Evolutionary conservation across 1,139 yeast genomes (phyloP), one percentile per base, ranked within the genome.

Genomic region (Lodderomyces metapsilosis): DNA sequence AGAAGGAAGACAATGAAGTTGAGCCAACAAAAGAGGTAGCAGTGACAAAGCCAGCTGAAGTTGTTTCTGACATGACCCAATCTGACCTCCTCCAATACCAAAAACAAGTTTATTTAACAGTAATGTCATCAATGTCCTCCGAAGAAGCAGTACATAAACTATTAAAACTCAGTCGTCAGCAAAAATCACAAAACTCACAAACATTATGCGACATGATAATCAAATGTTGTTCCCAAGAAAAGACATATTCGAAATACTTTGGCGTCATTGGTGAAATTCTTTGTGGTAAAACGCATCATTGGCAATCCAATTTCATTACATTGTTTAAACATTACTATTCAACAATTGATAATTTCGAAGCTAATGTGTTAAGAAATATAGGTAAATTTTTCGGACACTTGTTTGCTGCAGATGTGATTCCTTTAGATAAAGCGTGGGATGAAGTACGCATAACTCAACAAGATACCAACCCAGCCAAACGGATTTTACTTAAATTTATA

Each of bases 111-210:
- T 91, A 91, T 53, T 67, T 89, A 37, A 84, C 94, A 0, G 69
- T 92, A 23, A 89, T 88, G 86, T 88, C 97, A n/a, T 83, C 96
- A 43, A 78, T 91, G 81, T 84, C 95, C 1, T 82, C 92, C 2
- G 96, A 88, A 51, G 99, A 92, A 67, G 94, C 96, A 1, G 89
- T 88, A 0, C 98, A 91, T 61, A 91, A 91, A 58, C 64, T 92
- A 10, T 53, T 87, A 34, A 76, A 75, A 53, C 56, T 83, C 13
- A 62, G 71, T 4, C 59, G 73, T 2, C 59, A 65, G 35, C 12
- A 20, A 25, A 48, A 49, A 24, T 50, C 54, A 15, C 35, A 43
- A n/a, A 36, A 44, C 37, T 52, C 59, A 30, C 59, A 59, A 23
- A 65, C 78, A 49, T 68, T 88, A 32, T 81, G 79, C 9, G 92